These are phyloP conservation scores for Mortierella sp. DNA, from an alignment of 371 early-diverging fungal species.

Conservation along the genomic window DNA sequence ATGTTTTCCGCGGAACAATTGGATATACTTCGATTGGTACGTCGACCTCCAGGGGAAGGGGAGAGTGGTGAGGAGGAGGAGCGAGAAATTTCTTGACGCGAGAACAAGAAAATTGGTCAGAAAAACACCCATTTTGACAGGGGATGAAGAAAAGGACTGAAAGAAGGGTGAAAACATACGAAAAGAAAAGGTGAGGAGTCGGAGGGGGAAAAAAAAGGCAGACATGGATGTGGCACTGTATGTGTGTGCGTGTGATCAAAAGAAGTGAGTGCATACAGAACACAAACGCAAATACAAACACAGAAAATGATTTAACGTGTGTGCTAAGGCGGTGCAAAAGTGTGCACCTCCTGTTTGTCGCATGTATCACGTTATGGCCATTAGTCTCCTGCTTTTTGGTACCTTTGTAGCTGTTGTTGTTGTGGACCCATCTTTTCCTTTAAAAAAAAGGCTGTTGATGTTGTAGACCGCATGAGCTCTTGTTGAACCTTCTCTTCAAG, in stretches of 20 bases:
- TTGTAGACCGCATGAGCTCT: too few species aligned
- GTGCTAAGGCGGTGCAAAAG: not conserved
- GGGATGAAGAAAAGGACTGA: not conserved
- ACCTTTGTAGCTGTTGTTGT: not conserved
- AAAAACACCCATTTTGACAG: not conserved
- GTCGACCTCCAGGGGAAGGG: not conserved
- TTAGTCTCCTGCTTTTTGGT: not conserved
- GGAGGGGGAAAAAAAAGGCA: not conserved
- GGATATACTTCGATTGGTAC: not conserved
- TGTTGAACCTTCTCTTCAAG: not conserved
- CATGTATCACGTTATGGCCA: too few species aligned
- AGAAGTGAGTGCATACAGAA: not conserved
- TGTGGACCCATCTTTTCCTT: not conserved
- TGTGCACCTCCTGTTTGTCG: not conserved
- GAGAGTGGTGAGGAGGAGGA: not conserved
- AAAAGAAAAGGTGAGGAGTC: not conserved
- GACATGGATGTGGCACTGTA: not conserved
- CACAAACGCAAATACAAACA: not conserved
- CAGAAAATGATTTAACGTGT: not conserved
- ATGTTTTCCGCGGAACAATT: conserved; percentile 8
- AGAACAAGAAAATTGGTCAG: not conserved
- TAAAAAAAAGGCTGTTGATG: not conserved
- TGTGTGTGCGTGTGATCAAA: not conserved
- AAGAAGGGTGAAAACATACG: not conserved
- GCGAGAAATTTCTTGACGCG: not conserved